Evolutionary conservation across 2,329 filamentous ascomycete species (phyloP).

Genomic region (Zymoseptoria tritici): DNA sequence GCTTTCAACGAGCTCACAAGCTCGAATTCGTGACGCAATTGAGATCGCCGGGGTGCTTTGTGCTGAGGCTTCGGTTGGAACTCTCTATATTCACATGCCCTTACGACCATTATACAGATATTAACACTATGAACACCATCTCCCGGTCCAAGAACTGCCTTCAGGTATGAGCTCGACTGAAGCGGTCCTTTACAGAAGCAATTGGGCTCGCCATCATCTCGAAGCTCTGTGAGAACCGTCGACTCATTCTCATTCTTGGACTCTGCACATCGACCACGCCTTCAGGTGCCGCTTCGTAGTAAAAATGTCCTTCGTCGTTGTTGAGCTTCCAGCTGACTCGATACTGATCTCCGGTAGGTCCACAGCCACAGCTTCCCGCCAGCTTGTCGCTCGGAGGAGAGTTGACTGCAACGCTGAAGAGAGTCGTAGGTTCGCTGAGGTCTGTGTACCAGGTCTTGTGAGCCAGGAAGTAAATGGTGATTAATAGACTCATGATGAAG

Average conservation of each 20-base stretch:
- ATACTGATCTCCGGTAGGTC: constrained; percentile 46
- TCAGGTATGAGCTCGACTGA: constrained; percentile 1
- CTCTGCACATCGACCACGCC: constrained; percentile 10
- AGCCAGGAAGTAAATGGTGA: constrained; percentile 55
- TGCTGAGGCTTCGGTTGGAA: background rate
- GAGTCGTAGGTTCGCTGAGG: constrained; percentile 68
- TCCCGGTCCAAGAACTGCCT: background rate
- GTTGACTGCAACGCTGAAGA: constrained; percentile 44
- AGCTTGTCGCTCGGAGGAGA: constrained; percentile 46
- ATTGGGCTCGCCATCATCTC: constrained; percentile 31
- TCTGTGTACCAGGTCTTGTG: constrained; percentile 62
- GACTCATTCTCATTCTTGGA: constrained; percentile 19
- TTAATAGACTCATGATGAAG: constrained; percentile 60
- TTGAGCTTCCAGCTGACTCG: constrained; percentile 35
- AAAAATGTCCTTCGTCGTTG: constrained; percentile 45
- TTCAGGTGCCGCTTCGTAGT: constrained; percentile 32
- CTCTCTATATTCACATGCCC: background rate
- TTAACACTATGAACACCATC: background rate
- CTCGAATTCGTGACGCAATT: background rate
- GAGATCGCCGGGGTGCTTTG: background rate
- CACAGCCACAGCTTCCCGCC: constrained; percentile 50
- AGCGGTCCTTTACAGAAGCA: constrained; percentile 13
- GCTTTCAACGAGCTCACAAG: background rate
- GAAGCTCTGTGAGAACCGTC: constrained; percentile 19
- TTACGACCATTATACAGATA: background rate